Evolutionary conservation across 768 basidiomycete genomes (phyloP).

Genomic region (Lentinula detonsa): DNA sequence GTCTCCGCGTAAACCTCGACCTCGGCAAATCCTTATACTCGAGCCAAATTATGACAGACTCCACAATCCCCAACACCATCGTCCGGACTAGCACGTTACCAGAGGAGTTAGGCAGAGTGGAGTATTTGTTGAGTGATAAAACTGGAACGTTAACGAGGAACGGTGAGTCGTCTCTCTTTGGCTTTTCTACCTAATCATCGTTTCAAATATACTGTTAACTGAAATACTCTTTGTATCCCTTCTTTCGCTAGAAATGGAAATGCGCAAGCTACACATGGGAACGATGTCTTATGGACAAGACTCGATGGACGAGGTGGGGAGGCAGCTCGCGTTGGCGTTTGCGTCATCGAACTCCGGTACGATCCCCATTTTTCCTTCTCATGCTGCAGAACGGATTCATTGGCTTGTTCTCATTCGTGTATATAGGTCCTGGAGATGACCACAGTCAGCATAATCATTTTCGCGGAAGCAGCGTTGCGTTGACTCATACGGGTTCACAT

Average conservation of each 20-base stretch:
- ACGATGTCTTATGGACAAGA: constrained; percentile 96
- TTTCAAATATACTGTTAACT: not conserved
- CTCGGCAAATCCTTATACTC: constrained; percentile 99
- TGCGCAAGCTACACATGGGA: constrained; percentile 98
- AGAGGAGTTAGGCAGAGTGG: constrained; percentile 92
- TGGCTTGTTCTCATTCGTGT: not conserved
- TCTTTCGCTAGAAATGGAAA: constrained; percentile 82
- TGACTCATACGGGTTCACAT: not conserved
- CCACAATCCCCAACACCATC: constrained; percentile 90
- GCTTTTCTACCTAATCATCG: too few relatives aligned
- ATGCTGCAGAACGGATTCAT: not conserved
- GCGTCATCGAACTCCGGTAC: constrained; percentile 67
- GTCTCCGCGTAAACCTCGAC: constrained; percentile 97
- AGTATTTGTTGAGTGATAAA: constrained; percentile 95
- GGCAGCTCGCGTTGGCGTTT: constrained; percentile 85
- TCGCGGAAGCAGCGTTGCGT: not conserved
- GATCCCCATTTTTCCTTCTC: too few relatives aligned
- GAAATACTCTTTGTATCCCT: not conserved
- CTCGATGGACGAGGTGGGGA: constrained; percentile 98
- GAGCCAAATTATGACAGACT: constrained; percentile 89
- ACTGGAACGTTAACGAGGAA: constrained; percentile 98
- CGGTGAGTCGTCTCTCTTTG: constrained; percentile 40
- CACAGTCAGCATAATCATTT: not conserved
- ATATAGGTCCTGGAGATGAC: not conserved
- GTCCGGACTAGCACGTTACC: constrained; percentile 97